These are phyloP conservation scores for Neoboletus magnificus DNA, from an alignment of 768 basidiomycete genomes.

Conservation along the genomic window DNA sequence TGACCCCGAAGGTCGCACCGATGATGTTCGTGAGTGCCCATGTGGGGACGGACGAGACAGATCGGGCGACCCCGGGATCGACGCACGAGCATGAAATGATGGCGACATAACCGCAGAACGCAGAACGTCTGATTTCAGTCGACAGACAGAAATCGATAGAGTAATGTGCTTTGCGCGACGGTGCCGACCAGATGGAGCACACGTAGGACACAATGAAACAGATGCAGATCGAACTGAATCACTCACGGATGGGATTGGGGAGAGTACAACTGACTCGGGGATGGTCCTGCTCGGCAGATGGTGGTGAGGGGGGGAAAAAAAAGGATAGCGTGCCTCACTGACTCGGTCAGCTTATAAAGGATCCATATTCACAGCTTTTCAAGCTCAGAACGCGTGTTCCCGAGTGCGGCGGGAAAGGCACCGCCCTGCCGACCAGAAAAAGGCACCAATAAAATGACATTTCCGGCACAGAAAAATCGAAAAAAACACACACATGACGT, in stretches of 20 bases:
- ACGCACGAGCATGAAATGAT: conserved; percentile 9
- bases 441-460: not conserved
- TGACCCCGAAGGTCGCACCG: conserved; percentile 25
- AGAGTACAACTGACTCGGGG: conserved; percentile 21
- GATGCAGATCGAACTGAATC: conserved; percentile 22
- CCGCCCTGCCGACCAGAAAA: conserved; percentile 14
- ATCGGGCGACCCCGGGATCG: conserved; percentile 30
- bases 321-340: conserved; percentile 7
- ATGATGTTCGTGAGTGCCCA: conserved; percentile 31
- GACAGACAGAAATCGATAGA: conserved; percentile 28
- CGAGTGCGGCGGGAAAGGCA: conserved; percentile 17
- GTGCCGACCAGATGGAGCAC: conserved; percentile 21
- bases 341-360: conserved; percentile 33
- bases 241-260: conserved; percentile 25
- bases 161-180: conserved; percentile 15
- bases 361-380: conserved; percentile 32
- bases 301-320: conserved; percentile 14
- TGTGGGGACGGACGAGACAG: conserved; percentile 31
- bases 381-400: conserved; percentile 34
- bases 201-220: conserved; percentile 32
- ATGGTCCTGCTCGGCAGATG: conserved; percentile 18
- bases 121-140: conserved; percentile 26
- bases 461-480: not conserved
- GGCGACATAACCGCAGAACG: conserved; percentile 15
- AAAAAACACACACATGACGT: not conserved